These are phyloP conservation scores for Thielaviopsis cerberus DNA, from an alignment of 2,329 filamentous ascomycete species.

Conservation along the genomic window DNA sequence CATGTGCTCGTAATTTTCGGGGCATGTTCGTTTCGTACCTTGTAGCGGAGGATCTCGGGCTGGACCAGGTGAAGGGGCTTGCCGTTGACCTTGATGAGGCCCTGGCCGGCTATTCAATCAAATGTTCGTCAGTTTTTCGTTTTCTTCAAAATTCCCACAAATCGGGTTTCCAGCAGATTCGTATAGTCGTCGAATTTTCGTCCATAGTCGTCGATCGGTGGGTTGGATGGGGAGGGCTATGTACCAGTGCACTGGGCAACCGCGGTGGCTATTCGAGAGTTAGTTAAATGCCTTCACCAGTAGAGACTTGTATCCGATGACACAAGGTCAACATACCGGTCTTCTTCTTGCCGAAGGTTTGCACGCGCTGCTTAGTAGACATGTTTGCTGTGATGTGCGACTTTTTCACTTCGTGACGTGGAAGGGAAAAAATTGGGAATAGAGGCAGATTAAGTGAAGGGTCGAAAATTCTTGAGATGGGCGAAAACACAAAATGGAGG, in stretches of 20 bases:
- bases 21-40: conserved; percentile 36
- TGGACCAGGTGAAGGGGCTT: conserved; percentile 84
- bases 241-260: conserved; percentile 75
- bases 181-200: background rate
- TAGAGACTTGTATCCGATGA: background rate
- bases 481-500: conserved; percentile 11
- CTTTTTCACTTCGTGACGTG: conserved; percentile 14
- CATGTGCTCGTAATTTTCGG: background rate
- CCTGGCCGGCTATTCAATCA: conserved; percentile 26
- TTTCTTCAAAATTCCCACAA: background rate
- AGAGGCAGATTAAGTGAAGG: conserved; percentile 12
- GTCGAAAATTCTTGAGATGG: conserved; percentile 12
- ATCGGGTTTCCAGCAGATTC: background rate
- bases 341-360: conserved; percentile 99
- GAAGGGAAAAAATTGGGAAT: conserved; percentile 12
- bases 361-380: conserved; percentile 64
- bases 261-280: conserved; percentile 35
- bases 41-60: conserved; percentile 94
- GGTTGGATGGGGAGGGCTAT: background rate
- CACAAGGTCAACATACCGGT: conserved; percentile 27
- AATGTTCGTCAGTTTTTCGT: conserved; percentile 10
- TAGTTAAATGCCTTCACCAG: background rate
- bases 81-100: conserved; percentile 97
- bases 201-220: conserved; percentile 1
- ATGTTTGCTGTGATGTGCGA: conserved; percentile 35